Conservation (phyloP, 768 basidiomycete species). For the Pleurotus pulmonarius region DNA sequence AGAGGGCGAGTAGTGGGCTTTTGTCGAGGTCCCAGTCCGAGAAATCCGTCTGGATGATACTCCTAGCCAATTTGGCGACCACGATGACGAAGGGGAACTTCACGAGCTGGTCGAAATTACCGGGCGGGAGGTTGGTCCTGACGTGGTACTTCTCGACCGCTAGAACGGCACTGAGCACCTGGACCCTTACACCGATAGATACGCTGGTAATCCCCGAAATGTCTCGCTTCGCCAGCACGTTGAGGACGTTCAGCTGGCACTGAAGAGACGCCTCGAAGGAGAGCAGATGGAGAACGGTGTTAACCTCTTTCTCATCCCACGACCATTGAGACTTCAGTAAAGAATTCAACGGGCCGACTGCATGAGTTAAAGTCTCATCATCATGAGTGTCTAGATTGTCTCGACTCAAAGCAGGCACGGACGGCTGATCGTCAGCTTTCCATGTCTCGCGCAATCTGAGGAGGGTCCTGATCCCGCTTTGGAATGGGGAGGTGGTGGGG, state of each 20-base stretch:
- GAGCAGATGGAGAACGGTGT: neutral
- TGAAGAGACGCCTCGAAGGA: slow-evolving; percentile 2
- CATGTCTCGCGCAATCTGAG: neutral
- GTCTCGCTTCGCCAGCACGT: neutral
- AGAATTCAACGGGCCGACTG: slow-evolving; percentile 3
- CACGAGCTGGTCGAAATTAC: neutral
- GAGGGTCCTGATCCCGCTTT: neutral
- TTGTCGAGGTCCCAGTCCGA: neutral
- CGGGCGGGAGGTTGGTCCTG: neutral
- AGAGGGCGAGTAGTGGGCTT: neutral
- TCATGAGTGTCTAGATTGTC: slow-evolving; percentile 11
- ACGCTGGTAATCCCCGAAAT: neutral
- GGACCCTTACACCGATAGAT: neutral
- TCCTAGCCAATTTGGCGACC: neutral
- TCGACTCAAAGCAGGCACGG: neutral
- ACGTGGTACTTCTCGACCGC: neutral
- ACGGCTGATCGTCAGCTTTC: neutral
- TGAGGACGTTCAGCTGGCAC: neutral
- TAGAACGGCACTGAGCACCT: slow-evolving; percentile 2
- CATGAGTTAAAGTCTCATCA: slow-evolving; percentile 12
- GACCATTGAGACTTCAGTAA: slow-evolving; percentile 3
- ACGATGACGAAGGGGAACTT: neutral
- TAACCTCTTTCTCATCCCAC: neutral
- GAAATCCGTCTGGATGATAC: neutral
- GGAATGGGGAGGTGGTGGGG: slow-evolving; percentile 7